phyloP scores from a whole-genome alignment of 2,329 filamentous ascomycete species.

The Onygena corvina region DNA sequence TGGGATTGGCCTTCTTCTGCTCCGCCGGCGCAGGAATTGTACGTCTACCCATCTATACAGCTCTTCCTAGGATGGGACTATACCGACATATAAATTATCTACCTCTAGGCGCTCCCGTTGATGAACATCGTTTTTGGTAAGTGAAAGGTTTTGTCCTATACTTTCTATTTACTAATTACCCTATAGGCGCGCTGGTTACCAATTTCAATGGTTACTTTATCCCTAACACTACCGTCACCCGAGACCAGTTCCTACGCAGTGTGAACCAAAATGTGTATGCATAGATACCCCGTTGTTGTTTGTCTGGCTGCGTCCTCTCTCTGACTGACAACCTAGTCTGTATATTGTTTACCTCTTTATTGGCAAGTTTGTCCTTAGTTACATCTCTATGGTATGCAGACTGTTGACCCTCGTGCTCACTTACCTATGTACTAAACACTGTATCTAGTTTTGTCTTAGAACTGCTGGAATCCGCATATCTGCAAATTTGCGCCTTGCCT shows the following conservation, averaged over 20 bases:
- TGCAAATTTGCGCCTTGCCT: constrained; percentile 39
- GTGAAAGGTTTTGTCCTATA: background rate
- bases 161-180: background rate
- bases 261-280: constrained; percentile 34
- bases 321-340: constrained; percentile 28
- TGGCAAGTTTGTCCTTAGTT: constrained; percentile 43
- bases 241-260: constrained; percentile 39
- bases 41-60: constrained; percentile 11
- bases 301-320: background rate
- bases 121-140: constrained; percentile 50
- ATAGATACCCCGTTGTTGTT: background rate
- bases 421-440: no score
- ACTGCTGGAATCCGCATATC: constrained; percentile 42
- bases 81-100: background rate
- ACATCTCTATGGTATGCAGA: constrained; percentile 40
- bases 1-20: constrained; percentile 17
- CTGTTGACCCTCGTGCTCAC: constrained; percentile 6
- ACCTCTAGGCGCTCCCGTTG: constrained; percentile 28
- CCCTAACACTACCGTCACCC: constrained; percentile 29
- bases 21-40: constrained; percentile 21
- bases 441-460: constrained; percentile 37
- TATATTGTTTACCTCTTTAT: constrained; percentile 49
- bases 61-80: background rate
- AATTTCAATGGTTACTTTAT: constrained; percentile 47
- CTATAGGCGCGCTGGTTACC: constrained; percentile 35